phyloP scores from a whole-genome alignment of 257 asterid species.

The Solanum lycopersicoides region DNA sequence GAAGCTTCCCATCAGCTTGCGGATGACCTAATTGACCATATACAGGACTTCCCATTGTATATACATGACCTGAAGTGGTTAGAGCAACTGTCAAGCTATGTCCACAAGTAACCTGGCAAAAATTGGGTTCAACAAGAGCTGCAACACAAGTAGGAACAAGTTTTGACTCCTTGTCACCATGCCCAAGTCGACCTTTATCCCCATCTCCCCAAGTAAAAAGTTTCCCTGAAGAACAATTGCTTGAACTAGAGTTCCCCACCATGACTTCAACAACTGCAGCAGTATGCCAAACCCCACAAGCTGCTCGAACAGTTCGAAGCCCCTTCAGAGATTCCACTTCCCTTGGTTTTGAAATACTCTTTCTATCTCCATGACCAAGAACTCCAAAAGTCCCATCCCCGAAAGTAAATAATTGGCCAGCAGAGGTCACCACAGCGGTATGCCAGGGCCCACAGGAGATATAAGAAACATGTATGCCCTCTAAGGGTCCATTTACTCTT shows the following conservation, averaged over 20 bases:
- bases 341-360: slow-evolving; percentile 57
- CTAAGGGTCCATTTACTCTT: slow-evolving; percentile 71
- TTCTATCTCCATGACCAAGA: slow-evolving; percentile 87
- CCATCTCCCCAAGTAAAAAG: slow-evolving; percentile 97
- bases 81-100: slow-evolving; percentile 90
- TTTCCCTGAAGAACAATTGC: slow-evolving; percentile 79
- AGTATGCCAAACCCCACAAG: slow-evolving; percentile 97
- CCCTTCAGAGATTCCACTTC: slow-evolving; percentile 94
- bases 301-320: slow-evolving; percentile 70
- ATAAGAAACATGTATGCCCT: slow-evolving; percentile 75
- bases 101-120: slow-evolving; percentile 90
- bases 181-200: slow-evolving; percentile 83
- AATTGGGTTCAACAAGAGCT: slow-evolving; percentile 78
- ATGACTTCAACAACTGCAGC: slow-evolving; percentile 93
- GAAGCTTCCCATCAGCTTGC: slow-evolving; percentile 77
- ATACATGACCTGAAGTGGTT: slow-evolving; percentile 80
- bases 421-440: slow-evolving; percentile 86
- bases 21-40: slow-evolving; percentile 90
- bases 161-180: slow-evolving; percentile 72
- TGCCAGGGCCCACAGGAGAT: slow-evolving; percentile 97
- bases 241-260: slow-evolving; percentile 85
- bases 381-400: slow-evolving; percentile 95
- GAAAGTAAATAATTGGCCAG: slow-evolving; percentile 86
- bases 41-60: slow-evolving; percentile 86
- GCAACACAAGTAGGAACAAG: slow-evolving; percentile 94